Base-by-base conservation (phyloP, 176 grass and related monocot species). In the Elymus sibiricus region DNA sequence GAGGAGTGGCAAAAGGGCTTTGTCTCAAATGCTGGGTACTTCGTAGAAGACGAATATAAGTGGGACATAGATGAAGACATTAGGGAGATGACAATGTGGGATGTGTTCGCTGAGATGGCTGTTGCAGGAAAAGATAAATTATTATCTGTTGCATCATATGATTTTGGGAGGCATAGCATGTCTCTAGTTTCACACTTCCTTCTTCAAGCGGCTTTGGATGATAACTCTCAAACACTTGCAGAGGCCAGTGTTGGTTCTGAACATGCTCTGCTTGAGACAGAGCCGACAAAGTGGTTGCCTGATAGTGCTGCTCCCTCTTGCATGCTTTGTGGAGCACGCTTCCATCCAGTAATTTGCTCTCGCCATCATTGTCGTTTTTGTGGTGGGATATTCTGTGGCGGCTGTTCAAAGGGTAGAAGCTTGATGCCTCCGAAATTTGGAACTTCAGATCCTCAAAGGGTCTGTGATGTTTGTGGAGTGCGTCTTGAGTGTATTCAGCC, bases 361-460 rank as follows among this genome's bases (percentile, higher is more conserved):
- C 77, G 90, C 64, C 95, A 98, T 87, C 95, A 98, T 67, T 98
- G 95, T 34, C 91, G 89, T 58, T 95, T 98, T 60, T 98, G 95
- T 51, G 95, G 95, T 37, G 93, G 93, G 38, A 55, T 95, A 86
- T 98, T 94, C 85, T 94, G 96, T 59, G 53, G 39, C 67, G 88
- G 91, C 12, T 98, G 96, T 64, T 98, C 96, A 68, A 98, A 92
- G 73, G 90, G 90, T 55, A 89, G 93, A 86, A 92, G 93, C 59
- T 84, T 98, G 86, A 75, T 98, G 84, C 96, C 96, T 71, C 78
- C 88, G 5, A 98, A 95, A 86, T 98, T 95, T 35, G 90, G 87
- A 83, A 86, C 75, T 73, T 78, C 87, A 53, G 92, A 98, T 39
- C 92, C 96, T 81, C 93, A 95, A 78, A 88, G 96, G 71, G 96